Evolutionary conservation across 192 early-diverging fungal genomes (phyloP), one percentile per base, ranked within the genome.

Genomic region (Thamnidium elegans): DNA sequence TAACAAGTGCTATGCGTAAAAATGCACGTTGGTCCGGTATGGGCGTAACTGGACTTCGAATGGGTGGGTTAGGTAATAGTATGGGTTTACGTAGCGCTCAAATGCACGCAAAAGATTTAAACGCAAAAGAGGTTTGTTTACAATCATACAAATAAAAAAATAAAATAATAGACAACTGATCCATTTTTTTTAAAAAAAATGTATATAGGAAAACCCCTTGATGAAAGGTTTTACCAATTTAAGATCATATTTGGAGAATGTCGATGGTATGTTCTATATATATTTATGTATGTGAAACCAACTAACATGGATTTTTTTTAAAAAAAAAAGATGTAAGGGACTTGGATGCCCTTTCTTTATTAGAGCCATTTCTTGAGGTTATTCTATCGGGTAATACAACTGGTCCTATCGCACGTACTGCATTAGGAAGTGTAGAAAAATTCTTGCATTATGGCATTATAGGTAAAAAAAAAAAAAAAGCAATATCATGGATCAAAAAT

Each of bases 311-410:
- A 11, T 20, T 5, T 47, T 39, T 32, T 66, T 44, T 10, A 39
- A 39, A 6, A 39, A 36, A 36, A 55, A 21, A 71, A 88, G 90
- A 86, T 62, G 79, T 83, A 14, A 66, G 66, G 50, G 74, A 72
- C 23, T 71, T 93, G 77, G 88, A 89, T 67, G 87, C 92, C 0
- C 65, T 87, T 5, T 61, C 78, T 11, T 75, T 99, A n/a, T 71
- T 99, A 4, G 84, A 89, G 10, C 96, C 96, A 2, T 99, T 97
- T 70, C 74, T 99, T n/a, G 84, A 91, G 32, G 93, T 99, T 7
- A 92, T 99, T 53, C 81, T 87, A 50, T 92, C 92, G 52, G 90
- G 94, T 5, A 91, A 97, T 69, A 97, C 94, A 1, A 95, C 94
- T 26, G 96, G 94, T 14, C 90, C 92, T 31, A 97, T 99, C 50